Percentiles rank a stretch among this genome's conserved stretches.
These are phyloP conservation scores for Colletotrichum sp. DNA, from an alignment of 2,329 filamentous ascomycete species.

Conservation along the genomic window DNA sequence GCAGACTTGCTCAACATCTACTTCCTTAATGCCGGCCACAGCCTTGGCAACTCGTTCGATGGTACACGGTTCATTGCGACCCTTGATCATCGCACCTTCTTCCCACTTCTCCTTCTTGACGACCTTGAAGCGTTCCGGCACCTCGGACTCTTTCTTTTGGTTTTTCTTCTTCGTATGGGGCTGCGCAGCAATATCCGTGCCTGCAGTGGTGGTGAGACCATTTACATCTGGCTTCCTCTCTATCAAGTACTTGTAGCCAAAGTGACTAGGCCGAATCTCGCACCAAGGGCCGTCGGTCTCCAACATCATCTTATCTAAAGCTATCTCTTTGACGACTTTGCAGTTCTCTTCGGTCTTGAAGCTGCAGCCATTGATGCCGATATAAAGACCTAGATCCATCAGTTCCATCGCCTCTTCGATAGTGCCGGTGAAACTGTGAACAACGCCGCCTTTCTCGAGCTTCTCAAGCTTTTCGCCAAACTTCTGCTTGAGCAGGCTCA, in stretches of 20 bases:
- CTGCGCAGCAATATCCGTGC: conserved; percentile 24
- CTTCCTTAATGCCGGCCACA: conserved; percentile 83
- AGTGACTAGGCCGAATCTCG: conserved; percentile 89
- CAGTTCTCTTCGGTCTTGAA: conserved; percentile 95
- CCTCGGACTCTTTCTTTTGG: conserved; percentile 67
- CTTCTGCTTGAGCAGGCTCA: conserved; percentile 66
- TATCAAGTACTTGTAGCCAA: conserved; percentile 74
- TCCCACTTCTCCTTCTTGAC: conserved; percentile 98
- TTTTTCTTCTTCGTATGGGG: conserved; percentile 50
- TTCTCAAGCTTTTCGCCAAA: conserved; percentile 65
- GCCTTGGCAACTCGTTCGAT: conserved; percentile 89
- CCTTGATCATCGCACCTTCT: conserved; percentile 88
- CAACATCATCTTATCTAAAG: conserved; percentile 82
- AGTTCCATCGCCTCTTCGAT: conserved; percentile 83
- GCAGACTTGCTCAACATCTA: conserved; percentile 80
- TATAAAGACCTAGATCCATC: conserved; percentile 80
- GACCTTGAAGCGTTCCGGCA: conserved; percentile 75
- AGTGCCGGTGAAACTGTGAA: conserved; percentile 95
- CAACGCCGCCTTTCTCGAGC: conserved; percentile 79
- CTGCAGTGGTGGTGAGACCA: conserved; percentile 22
- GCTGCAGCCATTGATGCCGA: conserved; percentile 96
- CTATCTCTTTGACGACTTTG: conserved; percentile 79
- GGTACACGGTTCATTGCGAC: conserved; percentile 88
- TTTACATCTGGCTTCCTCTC: conserved; percentile 40
- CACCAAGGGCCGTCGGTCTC: conserved; percentile 99